Evolutionary conservation across 441 rosid species (phyloP), one percentile per base, ranked within the genome.

Genomic region (Kokia cookei): DNA sequence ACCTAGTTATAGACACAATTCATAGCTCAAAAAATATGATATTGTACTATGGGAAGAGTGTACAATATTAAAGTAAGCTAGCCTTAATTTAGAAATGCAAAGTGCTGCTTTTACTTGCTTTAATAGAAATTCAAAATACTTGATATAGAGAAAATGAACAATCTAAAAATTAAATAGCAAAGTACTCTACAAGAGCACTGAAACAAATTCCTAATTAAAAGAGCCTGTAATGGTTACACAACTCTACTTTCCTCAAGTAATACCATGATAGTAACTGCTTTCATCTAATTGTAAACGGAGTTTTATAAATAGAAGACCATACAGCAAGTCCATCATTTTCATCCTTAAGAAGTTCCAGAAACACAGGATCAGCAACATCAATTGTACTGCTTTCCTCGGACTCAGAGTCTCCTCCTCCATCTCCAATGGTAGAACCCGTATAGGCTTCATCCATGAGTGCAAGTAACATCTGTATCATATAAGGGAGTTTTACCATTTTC

Each of bases 321-420:
- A 95, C 97, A 68, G 93, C 91, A 76, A 95, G 86, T 67, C 97
- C 97, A 75, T 95, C 47, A 43, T 43, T 43, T 43, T 43, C 47
- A 43, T 43, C 47, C 47, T 43, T 43, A 43, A 43, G 47, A 43
- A 43, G 47, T 43, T 43, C 47, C 47, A 43, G 47, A 43, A 43
- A 43, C 47, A 43, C 47, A 43, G 47, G 47, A 43, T 43, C 47
- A 43, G 47, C 47, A 43, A 43, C 47, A 43, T 43, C 47, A 43
- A 43, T 43, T 13, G 47, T 43, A 43, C 47, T 43, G 47, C 47
- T 43, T 43, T 43, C 47, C 47, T 43, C 47, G 0, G 47, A 43
- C 47, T 43, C 47, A 43, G 47, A 43, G 47, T 43, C 47, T 43
- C 47, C 47, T 43, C 47, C 47, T 43, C 47, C 47, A 43, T 43